Evolutionary conservation across 2,329 filamentous ascomycete genomes (phyloP).

Genomic region (Fusarium nygamai): DNA sequence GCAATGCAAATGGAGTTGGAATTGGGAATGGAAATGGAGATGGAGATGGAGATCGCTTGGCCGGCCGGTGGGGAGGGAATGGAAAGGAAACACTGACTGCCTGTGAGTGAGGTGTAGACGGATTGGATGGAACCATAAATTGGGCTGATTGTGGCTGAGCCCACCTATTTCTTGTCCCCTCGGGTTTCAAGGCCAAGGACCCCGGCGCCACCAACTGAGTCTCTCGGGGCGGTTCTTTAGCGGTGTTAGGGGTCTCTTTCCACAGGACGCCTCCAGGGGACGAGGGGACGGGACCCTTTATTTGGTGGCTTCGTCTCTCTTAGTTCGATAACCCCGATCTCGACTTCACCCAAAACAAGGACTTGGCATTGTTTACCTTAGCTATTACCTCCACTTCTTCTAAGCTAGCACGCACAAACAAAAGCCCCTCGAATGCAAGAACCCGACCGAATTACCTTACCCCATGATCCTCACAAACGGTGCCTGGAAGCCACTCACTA

Average conservation of each 20-base stretch:
- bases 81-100: conserved; percentile 11
- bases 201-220: conserved; percentile 11
- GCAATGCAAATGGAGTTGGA: conserved; percentile 1
- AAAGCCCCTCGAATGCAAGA: background rate
- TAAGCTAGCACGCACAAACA: background rate
- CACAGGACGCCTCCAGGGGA: background rate
- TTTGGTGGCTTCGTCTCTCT: conserved; percentile 1
- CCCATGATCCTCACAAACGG: background rate
- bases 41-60: conserved; percentile 27
- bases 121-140: conserved; percentile 21
- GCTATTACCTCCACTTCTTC: background rate
- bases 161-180: background rate
- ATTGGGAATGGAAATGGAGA: conserved; percentile 16
- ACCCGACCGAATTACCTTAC: background rate
- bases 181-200: conserved; percentile 16
- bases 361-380: conserved; percentile 3
- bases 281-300: background rate
- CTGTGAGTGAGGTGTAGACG: background rate
- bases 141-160: conserved; percentile 39
- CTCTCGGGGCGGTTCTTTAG: conserved; percentile 11
- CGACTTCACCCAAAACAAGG: background rate
- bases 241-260: conserved; percentile 19
- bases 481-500: background rate
- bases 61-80: conserved; percentile 24
- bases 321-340: background rate